Percentiles rank a stretch among this genome's conserved stretches.
Evolutionary conservation across 768 basidiomycete genomes (phyloP).

Genomic region (Lactifluus subvellereus): DNA sequence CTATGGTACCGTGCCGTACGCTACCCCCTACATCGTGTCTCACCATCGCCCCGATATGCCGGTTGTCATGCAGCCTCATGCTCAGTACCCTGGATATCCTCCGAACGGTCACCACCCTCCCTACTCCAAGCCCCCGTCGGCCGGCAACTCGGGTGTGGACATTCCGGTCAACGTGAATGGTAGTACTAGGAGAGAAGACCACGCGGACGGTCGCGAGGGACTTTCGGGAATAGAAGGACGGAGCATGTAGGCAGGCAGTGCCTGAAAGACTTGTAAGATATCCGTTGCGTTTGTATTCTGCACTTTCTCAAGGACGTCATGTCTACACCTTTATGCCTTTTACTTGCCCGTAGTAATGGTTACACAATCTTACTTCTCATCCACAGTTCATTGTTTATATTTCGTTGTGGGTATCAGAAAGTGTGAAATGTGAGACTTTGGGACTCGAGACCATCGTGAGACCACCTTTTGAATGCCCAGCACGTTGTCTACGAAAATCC

Average conservation of each 20-base stretch:
- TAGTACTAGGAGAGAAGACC: constrained; percentile 23
- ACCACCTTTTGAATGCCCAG: not conserved
- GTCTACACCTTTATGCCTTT: constrained; percentile 3
- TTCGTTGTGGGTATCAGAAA: not conserved
- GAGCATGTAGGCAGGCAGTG: constrained; percentile 15
- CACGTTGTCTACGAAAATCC: not conserved
- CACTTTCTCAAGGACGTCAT: constrained; percentile 4
- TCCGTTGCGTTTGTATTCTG: constrained; percentile 16
- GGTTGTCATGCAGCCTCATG: constrained; percentile 23
- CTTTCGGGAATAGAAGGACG: constrained; percentile 21
- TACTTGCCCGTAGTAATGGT: constrained; percentile 3
- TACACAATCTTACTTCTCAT: not conserved
- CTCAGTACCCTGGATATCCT: constrained; percentile 25
- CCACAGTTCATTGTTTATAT: constrained; percentile 9
- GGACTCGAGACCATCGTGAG: not conserved
- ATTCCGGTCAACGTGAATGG: constrained; percentile 15
- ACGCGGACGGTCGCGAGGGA: constrained; percentile 18
- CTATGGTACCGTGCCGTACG: constrained; percentile 43
- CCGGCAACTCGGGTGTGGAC: constrained; percentile 31
- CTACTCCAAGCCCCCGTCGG: constrained; percentile 38
- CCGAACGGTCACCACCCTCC: constrained; percentile 38
- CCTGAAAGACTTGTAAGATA: constrained; percentile 22
- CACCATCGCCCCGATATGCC: constrained; percentile 32
- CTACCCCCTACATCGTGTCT: constrained; percentile 42
- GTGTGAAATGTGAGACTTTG: constrained; percentile 3